These are phyloP conservation scores for Paraleonurus japonicus DNA, from an alignment of 257 asterid genomes.

Conservation along the genomic window DNA sequence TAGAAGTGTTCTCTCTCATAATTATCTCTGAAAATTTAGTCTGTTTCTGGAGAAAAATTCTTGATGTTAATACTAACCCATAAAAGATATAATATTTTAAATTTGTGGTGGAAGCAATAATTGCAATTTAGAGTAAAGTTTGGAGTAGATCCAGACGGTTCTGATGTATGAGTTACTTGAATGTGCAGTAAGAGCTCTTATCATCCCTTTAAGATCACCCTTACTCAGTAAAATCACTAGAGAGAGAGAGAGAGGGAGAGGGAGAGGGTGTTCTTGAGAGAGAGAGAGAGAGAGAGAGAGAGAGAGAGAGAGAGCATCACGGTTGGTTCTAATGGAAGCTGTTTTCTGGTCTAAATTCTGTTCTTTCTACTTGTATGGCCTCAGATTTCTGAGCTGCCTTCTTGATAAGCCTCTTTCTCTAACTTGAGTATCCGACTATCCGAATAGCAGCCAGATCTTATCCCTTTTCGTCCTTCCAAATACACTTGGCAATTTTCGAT, in stretches of 20 bases:
- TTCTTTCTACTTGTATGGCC: neutral
- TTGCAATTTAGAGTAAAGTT: neutral
- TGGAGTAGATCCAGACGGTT: conserved; percentile 26
- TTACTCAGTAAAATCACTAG: neutral
- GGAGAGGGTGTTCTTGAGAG: too few relatives aligned
- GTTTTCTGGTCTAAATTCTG: neutral
- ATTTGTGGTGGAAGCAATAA: neutral
- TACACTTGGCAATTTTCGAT: neutral
- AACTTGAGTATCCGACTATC: neutral
- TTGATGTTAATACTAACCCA: conserved; percentile 4
- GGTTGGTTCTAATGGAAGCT: neutral
- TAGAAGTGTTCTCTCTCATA: neutral
- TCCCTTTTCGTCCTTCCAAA: neutral
- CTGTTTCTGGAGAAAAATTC: conserved; percentile 8
- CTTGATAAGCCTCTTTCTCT: neutral
- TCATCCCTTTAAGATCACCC: neutral
- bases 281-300: neutral
- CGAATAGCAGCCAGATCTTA: neutral
- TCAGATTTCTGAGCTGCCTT: neutral
- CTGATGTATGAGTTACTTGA: conserved; percentile 18
- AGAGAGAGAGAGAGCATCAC: neutral
- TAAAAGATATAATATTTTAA: neutral
- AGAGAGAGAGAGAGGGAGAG: neutral
- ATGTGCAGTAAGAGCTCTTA: conserved; percentile 1
- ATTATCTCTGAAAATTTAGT: neutral